Evolutionary conservation across 768 basidiomycete genomes (phyloP).

Genomic region (Leccinum aurantiacum): DNA sequence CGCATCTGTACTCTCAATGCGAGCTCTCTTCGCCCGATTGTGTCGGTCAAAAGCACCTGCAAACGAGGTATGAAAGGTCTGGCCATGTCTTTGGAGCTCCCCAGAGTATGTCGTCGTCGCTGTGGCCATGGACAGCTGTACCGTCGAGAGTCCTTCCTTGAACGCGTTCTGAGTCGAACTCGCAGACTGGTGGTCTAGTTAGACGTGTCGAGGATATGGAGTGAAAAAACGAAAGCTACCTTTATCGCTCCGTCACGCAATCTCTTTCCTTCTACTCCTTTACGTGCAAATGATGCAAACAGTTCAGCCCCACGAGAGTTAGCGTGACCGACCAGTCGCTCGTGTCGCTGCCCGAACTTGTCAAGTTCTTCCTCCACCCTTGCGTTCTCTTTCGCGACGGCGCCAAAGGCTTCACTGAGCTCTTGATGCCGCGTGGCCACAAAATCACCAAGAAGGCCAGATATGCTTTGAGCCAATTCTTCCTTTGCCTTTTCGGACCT

Average conservation of each 20-base stretch:
- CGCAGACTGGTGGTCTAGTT: slow-evolving; percentile 39
- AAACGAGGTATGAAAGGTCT: slow-evolving; percentile 44
- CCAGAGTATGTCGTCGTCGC: slow-evolving; percentile 52
- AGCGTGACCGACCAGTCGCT: slow-evolving; percentile 42
- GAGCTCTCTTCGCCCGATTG: slow-evolving; percentile 62
- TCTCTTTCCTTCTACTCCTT: slow-evolving; percentile 50
- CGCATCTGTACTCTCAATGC: slow-evolving; percentile 56
- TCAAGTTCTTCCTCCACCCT: slow-evolving; percentile 52
- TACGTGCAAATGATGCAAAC: slow-evolving; percentile 41
- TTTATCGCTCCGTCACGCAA: slow-evolving; percentile 59
- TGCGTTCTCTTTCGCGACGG: slow-evolving; percentile 54
- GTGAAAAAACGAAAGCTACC: slow-evolving; percentile 37
- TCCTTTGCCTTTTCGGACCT: slow-evolving; percentile 69
- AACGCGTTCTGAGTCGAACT: slow-evolving; percentile 41
- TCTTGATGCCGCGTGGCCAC: slow-evolving; percentile 65
- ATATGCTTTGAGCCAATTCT: slow-evolving; percentile 74
- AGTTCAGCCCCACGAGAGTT: slow-evolving; percentile 44
- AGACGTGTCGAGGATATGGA: slow-evolving; percentile 6
- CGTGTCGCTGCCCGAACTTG: slow-evolving; percentile 50
- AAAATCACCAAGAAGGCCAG: slow-evolving; percentile 69
- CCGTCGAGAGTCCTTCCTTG: slow-evolving; percentile 41
- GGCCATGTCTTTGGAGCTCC: slow-evolving; percentile 50
- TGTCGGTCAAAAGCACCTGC: slow-evolving; percentile 61
- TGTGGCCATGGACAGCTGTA: slow-evolving; percentile 44
- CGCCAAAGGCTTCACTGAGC: slow-evolving; percentile 55